Percentiles rank a stretch among this genome's conserved stretches.
These are phyloP conservation scores for Mycena venus DNA, from an alignment of 768 basidiomycete species.

Conservation along the genomic window DNA sequence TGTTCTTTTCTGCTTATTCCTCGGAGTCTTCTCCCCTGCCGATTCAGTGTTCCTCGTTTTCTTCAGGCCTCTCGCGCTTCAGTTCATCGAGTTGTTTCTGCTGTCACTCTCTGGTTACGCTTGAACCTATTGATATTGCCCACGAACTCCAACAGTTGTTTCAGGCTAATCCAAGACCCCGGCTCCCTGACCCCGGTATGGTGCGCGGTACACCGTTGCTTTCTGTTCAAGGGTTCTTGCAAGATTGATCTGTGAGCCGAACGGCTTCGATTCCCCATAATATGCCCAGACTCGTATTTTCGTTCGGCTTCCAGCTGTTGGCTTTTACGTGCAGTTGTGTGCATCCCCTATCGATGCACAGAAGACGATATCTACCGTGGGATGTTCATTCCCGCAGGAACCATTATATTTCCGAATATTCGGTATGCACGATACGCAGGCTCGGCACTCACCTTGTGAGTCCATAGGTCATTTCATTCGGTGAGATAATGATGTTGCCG, in stretches of 20 bases:
- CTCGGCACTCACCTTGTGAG: neutral
- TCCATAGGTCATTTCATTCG: no score
- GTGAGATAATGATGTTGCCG: no score
- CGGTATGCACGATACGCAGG: neutral
- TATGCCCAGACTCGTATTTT: neutral
- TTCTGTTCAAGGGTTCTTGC: neutral
- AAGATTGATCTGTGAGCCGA: neutral
- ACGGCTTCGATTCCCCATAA: neutral
- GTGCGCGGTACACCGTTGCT: neutral
- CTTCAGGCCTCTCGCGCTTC: neutral
- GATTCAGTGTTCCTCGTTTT: neutral
- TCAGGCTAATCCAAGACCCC: neutral
- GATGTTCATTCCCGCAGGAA: neutral
- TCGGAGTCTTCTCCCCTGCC: neutral
- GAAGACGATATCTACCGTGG: neutral
- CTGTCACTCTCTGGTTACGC: neutral
- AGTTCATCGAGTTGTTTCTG: neutral
- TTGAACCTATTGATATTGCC: slow-evolving; percentile 2
- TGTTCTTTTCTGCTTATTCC: neutral
- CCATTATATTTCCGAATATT: neutral
- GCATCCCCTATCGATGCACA: neutral
- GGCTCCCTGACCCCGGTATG: neutral
- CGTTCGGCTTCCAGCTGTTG: neutral
- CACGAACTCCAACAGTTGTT: neutral
- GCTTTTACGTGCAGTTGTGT: neutral